Conservation (phyloP, 140 eudicot species). For the Oenanthe javanica region DNA sequence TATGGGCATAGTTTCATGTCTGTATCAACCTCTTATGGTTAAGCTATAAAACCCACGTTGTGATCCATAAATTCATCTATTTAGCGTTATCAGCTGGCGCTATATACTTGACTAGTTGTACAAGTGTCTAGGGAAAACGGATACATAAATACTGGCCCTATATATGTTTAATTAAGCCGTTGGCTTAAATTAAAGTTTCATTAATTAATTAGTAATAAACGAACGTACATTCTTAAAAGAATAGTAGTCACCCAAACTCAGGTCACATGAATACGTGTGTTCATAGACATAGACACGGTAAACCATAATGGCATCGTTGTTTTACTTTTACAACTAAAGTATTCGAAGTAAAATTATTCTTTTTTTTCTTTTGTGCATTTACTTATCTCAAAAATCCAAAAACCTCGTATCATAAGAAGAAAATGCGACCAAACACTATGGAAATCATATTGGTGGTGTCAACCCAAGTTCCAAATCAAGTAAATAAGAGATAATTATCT, state of each 20-base stretch:
- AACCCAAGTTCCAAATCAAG: too few relatives aligned
- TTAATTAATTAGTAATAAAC: neutral
- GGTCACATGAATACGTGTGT: neutral
- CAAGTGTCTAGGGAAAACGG: neutral
- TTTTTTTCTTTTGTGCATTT: too few relatives aligned
- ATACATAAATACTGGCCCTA: neutral
- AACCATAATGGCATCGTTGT: too few relatives aligned
- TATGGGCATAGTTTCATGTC: too few relatives aligned
- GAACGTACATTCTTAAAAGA: neutral
- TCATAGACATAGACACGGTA: too few relatives aligned
- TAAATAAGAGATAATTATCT: too few relatives aligned
- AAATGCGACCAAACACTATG: too few relatives aligned
- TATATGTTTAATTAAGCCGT: neutral
- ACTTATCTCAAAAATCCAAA: too few relatives aligned
- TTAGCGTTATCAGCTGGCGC: neutral
- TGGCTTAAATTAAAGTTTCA: neutral
- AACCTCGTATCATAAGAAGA: too few relatives aligned
- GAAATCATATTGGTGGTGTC: too few relatives aligned
- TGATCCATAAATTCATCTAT: neutral
- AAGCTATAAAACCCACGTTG: neutral
- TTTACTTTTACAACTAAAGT: too few relatives aligned
- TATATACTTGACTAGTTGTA: neutral
- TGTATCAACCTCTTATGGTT: neutral
- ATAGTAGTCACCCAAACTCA: neutral
- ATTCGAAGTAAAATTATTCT: too few relatives aligned